These are phyloP conservation scores for Pythium monospermum DNA, from an alignment of 352 stramenopile species.

Conservation along the genomic window DNA sequence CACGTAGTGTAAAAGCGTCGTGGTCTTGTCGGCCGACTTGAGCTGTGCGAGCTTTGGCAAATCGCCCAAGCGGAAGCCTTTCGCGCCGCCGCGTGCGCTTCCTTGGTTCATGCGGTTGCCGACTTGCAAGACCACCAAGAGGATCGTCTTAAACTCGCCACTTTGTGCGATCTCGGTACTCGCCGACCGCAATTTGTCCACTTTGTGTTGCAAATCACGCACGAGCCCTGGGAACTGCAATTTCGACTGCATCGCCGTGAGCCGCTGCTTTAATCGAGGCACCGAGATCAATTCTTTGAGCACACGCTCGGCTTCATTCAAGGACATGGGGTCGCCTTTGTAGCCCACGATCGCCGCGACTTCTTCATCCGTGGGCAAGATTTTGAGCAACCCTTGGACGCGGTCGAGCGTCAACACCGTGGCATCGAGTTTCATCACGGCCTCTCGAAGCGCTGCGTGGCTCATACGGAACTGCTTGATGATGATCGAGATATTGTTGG, in stretches of 20 bases:
- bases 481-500: constrained; percentile 95
- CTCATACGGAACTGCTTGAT: constrained; percentile 94
- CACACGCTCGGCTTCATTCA: constrained; percentile 75
- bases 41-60: constrained; percentile 67
- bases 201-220: constrained; percentile 60
- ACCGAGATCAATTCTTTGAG: constrained; percentile 79
- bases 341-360: constrained; percentile 63
- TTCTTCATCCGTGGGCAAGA: constrained; percentile 87
- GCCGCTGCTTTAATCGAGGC: constrained; percentile 55
- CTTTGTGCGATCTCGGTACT: constrained; percentile 60
- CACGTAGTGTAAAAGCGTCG: constrained; percentile 73
- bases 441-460: constrained; percentile 68
- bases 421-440: constrained; percentile 79
- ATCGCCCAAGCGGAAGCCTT: constrained; percentile 62
- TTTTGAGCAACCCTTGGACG: constrained; percentile 79
- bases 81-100: constrained; percentile 60
- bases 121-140: constrained; percentile 70
- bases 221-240: constrained; percentile 61
- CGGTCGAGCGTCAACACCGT: constrained; percentile 76
- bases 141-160: constrained; percentile 58
- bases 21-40: constrained; percentile 52
- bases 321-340: constrained; percentile 45
- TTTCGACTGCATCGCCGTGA: constrained; percentile 53
- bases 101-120: constrained; percentile 86
- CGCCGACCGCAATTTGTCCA: constrained; percentile 50